Evolutionary conservation across 2,329 filamentous ascomycete genomes (phyloP), one percentile per base, ranked within the genome.

Genomic region (Colletotrichum chrysophilum): DNA sequence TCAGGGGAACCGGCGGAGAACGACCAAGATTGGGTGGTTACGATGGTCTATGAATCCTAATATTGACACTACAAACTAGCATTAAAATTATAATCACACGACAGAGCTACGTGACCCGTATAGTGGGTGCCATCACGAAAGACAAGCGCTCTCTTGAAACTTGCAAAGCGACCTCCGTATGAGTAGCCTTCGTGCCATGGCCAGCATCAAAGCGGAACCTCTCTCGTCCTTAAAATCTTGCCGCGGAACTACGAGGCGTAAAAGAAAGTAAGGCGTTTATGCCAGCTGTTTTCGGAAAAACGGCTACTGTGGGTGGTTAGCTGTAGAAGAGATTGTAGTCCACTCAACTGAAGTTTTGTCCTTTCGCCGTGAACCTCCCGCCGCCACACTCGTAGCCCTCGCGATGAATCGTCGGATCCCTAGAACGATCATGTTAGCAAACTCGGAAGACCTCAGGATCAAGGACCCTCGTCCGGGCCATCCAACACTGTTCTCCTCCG

Each of bases 371-470:
- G 2, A 0, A 21, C n/a, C 1, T 21, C 43, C n/a, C 13, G 0
- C 43, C 4, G 4, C 12, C 43, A 0, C 43, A 13, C n/a, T 52
- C 10, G 43, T 52, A 24, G n/a, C 43, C n/a, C 43, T 52, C 0
- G 43, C 43, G 43, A 52, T 52, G 43, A 34, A 1, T 56, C 28
- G 58, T 61, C 28, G 28, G 58, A n/a, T 30, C 24, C 62, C 62
- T 48, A n/a, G 16, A 43, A 66, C 14, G 7, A 38, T 16, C n/a
- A n/a, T 5, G 26, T 75, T 67, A 75, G 73, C 73, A 52, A 58
- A 18, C 24, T 28, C 55, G 8, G 14, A 26, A 24, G 6, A 5
- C 38, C 38, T 43, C 1, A 4, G 18, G 38, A 2, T 58, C 21
- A 58, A 18, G 21, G 1, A 28, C 13, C 21, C 52, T 61, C 13